A percentile compares a stretch with the other conserved stretches of the same genome.
These are phyloP conservation scores for Pseudogymnoascus sp. DNA, from an alignment of 2,329 filamentous ascomycete species.

Conservation along the genomic window DNA sequence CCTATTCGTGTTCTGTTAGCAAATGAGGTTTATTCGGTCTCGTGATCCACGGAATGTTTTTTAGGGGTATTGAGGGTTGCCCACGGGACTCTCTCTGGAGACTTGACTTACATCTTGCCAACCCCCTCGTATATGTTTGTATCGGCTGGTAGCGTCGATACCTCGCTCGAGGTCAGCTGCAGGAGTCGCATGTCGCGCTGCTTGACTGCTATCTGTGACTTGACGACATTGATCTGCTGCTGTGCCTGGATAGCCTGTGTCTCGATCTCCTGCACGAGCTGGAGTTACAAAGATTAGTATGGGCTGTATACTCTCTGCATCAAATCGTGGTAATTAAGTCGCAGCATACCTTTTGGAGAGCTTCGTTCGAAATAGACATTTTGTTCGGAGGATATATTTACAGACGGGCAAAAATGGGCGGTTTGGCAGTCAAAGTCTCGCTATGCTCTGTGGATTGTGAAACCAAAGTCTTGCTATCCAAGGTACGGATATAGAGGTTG, in stretches of 20 bases:
- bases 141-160: conserved; percentile 63
- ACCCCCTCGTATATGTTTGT: conserved; percentile 90
- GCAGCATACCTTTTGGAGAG: conserved; percentile 71
- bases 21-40: background rate
- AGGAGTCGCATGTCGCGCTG: conserved; percentile 83
- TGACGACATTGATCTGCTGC: conserved; percentile 83
- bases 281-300: conserved; percentile 16
- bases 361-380: conserved; percentile 93
- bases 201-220: conserved; percentile 75
- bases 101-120: conserved; percentile 75
- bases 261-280: conserved; percentile 93
- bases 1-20: conserved; percentile 42
- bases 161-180: conserved; percentile 76
- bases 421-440: background rate
- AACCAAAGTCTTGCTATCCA: background rate
- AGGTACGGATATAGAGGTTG: background rate
- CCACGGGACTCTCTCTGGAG: background rate
- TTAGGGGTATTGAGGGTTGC: background rate
- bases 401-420: background rate
- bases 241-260: conserved; percentile 79
- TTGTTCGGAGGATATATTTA: background rate
- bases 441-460: background rate
- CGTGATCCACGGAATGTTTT: background rate
- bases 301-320: conserved; percentile 9
- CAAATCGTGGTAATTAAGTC: background rate